Percentiles rank a stretch among this genome's conserved stretches.
Conservation (phyloP, 2,329 filamentous ascomycete genomes). For the Sporothrix schenckii region DNA sequence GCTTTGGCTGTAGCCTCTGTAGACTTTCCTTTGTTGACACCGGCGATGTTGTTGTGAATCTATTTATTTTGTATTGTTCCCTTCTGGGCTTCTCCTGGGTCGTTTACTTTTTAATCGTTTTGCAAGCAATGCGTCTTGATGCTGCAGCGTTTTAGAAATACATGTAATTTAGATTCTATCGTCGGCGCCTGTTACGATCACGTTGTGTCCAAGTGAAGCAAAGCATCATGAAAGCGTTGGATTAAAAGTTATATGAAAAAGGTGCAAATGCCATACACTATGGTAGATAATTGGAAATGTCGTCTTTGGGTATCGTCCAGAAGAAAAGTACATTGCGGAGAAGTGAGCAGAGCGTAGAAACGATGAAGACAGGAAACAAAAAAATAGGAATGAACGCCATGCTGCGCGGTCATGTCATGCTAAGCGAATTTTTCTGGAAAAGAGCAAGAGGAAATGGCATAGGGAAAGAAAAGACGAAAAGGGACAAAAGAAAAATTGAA, state of each 20-base stretch:
- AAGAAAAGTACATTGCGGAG: constrained; percentile 1
- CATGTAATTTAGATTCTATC: not conserved
- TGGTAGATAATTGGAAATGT: constrained; percentile 19
- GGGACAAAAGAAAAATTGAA: not conserved
- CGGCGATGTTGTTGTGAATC: constrained; percentile 7
- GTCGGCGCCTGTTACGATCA: not conserved
- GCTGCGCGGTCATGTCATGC: constrained; percentile 4
- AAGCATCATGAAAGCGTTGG: not conserved
- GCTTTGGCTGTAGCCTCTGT: not conserved
- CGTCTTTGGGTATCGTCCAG: constrained; percentile 32
- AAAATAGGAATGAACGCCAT: not conserved
- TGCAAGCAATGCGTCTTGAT: not conserved
- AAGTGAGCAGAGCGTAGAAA: not conserved
- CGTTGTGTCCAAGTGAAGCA: not conserved
- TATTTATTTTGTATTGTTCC: not conserved
- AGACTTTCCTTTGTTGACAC: not conserved
- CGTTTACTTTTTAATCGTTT: not conserved
- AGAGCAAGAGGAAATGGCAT: not conserved
- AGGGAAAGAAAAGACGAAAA: not conserved
- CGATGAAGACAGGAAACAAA: not conserved
- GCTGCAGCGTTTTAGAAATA: not conserved
- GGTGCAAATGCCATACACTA: constrained; percentile 20
- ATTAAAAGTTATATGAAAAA: not conserved
- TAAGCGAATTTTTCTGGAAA: not conserved
- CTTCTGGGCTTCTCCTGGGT: not conserved